Evolutionary conservation across 2,329 filamentous ascomycete species (phyloP).

Genomic region (Phoma sp.): DNA sequence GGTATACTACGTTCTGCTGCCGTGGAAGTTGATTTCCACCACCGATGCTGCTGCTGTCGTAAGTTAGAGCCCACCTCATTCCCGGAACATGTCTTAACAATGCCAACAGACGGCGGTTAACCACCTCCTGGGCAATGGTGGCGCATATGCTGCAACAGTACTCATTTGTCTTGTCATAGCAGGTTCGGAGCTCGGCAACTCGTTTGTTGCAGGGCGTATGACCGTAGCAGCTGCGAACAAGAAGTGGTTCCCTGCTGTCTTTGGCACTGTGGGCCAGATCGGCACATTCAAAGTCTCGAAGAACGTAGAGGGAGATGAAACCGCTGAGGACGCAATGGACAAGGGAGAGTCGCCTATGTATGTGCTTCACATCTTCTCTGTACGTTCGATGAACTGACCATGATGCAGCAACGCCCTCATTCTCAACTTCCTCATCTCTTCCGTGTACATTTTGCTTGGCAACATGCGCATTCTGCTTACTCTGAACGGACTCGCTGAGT

Average conservation of each 20-base stretch:
- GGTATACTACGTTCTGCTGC: slow-evolving; percentile 67
- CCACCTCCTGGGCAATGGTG: slow-evolving; percentile 61
- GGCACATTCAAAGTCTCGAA: slow-evolving; percentile 33
- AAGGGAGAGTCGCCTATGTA: slow-evolving; percentile 46
- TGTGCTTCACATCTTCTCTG: not conserved
- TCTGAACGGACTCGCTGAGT: slow-evolving; percentile 52
- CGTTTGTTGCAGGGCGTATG: slow-evolving; percentile 69
- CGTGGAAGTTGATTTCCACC: slow-evolving; percentile 63
- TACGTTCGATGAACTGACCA: not conserved
- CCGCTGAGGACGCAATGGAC: slow-evolving; percentile 34
- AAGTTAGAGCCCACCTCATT: slow-evolving; percentile 28
- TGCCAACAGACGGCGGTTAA: slow-evolving; percentile 37
- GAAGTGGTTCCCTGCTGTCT: slow-evolving; percentile 35
- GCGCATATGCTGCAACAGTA: slow-evolving; percentile 58
- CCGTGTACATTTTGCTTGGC: slow-evolving; percentile 66
- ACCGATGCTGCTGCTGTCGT: slow-evolving; percentile 70
- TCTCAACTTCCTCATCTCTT: slow-evolving; percentile 48
- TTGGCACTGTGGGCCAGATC: slow-evolving; percentile 39
- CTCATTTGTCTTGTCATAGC: slow-evolving; percentile 68
- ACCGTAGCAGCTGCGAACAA: slow-evolving; percentile 61
- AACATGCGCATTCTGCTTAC: slow-evolving; percentile 68
- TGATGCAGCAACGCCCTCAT: slow-evolving; percentile 39
- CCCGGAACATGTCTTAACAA: not conserved
- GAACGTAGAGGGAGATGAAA: slow-evolving; percentile 6
- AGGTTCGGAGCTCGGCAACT: slow-evolving; percentile 67